These are phyloP conservation scores for Trichoderma harzianum DNA, from an alignment of 2,329 filamentous ascomycete species.

Conservation along the genomic window DNA sequence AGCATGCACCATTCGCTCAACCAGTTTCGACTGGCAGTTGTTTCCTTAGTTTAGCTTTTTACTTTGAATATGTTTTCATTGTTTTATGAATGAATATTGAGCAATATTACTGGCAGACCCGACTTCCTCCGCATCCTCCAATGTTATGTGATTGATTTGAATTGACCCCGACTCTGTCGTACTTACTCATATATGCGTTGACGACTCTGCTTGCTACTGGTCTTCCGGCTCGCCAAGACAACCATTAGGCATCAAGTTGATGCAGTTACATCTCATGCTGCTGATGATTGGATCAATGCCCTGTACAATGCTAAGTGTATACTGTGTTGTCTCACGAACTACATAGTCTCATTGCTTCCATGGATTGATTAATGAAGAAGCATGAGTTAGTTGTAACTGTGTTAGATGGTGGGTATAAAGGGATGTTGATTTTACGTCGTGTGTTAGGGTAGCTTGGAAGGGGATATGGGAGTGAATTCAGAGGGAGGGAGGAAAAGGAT, in stretches of 20 bases:
- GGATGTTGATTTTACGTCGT: not conserved
- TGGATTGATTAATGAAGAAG: not conserved
- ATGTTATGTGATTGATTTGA: not conserved
- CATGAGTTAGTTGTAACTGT: too few relatives aligned
- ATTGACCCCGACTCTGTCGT: not conserved
- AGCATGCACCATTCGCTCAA: conserved; percentile 12
- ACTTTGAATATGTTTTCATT: not conserved
- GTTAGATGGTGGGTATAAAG: not conserved
- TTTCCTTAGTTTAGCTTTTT: conserved; percentile 3
- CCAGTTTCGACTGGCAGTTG: conserved; percentile 9
- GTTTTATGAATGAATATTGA: not conserved
- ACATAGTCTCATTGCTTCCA: not conserved
- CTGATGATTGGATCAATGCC: not conserved
- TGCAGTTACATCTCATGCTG: not conserved
- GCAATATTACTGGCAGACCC: not conserved
- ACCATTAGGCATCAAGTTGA: not conserved
- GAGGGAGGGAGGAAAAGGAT: not conserved
- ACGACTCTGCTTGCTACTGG: not conserved
- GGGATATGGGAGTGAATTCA: not conserved
- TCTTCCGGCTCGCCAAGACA: not conserved
- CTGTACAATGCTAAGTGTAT: not conserved
- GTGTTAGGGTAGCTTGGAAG: not conserved
- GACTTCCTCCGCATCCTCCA: not conserved
- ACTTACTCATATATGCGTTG: not conserved
- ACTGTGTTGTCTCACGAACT: not conserved